Conservation (phyloP, 352 stramenopile species). For the Saprolegnia parasitica region DNA sequence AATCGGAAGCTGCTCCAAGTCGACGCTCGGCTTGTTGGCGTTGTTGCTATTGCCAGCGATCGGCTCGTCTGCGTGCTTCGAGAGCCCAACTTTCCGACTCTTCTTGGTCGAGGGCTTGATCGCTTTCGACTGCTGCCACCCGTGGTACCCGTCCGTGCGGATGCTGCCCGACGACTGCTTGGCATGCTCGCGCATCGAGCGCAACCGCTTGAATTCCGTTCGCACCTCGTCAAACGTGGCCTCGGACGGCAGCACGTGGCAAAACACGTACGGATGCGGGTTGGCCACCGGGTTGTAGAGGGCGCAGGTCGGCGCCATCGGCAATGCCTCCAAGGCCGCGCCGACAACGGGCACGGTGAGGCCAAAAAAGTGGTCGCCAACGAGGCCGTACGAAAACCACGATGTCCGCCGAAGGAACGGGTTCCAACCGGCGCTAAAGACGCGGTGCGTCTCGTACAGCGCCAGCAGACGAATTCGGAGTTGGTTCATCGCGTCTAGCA, state of each 20-base stretch:
- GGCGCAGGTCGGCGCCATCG: slow-evolving; percentile 61
- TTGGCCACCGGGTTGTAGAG: slow-evolving; percentile 31
- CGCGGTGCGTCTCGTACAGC: slow-evolving; percentile 61
- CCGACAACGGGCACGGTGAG: slow-evolving; percentile 64
- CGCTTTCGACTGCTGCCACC: slow-evolving; percentile 50
- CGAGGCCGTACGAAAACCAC: slow-evolving; percentile 75
- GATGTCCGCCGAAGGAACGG: slow-evolving; percentile 69
- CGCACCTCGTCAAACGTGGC: slow-evolving; percentile 77
- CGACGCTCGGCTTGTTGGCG: slow-evolving; percentile 20
- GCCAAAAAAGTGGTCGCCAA: slow-evolving; percentile 78
- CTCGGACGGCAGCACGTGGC: slow-evolving; percentile 60
- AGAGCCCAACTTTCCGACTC: slow-evolving; percentile 36
- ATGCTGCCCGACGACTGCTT: slow-evolving; percentile 79
- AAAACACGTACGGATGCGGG: slow-evolving; percentile 78
- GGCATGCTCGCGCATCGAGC: slow-evolving; percentile 76
- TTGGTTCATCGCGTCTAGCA: slow-evolving; percentile 56
- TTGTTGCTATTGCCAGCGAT: slow-evolving; percentile 23
- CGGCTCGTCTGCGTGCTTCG: slow-evolving; percentile 53
- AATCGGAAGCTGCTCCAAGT: slow-evolving; percentile 75
- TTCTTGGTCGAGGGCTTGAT: slow-evolving; percentile 28
- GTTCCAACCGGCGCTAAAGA: slow-evolving; percentile 47
- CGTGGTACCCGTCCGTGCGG: slow-evolving; percentile 76
- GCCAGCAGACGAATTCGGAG: slow-evolving; percentile 63
- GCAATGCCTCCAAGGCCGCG: slow-evolving; percentile 63
- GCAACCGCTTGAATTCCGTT: slow-evolving; percentile 69